These are phyloP conservation scores for Suillus decipiens DNA, from an alignment of 768 basidiomycete species.

Conservation along the genomic window DNA sequence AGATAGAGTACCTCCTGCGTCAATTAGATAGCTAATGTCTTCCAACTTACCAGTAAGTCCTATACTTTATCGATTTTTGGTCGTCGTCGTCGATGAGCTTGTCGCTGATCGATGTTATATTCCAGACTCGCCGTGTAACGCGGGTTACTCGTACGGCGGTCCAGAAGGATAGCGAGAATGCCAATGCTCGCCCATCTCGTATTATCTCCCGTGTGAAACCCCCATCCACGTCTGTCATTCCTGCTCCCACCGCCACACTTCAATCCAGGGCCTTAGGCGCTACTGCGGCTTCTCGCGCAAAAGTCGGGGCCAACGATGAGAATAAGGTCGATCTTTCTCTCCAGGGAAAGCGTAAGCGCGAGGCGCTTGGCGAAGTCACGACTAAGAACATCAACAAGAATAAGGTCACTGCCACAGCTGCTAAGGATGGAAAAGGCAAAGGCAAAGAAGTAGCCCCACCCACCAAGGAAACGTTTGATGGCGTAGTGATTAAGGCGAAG, in stretches of 20 bases:
- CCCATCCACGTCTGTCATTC: conserved; percentile 39
- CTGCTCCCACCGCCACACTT: conserved; percentile 34
- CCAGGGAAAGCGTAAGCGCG: conserved; percentile 73
- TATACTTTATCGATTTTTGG: neutral
- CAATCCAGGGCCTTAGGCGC: conserved; percentile 45
- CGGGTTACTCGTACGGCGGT: conserved; percentile 54
- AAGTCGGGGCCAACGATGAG: conserved; percentile 30
- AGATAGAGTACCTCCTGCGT: conserved; percentile 10
- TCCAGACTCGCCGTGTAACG: conserved; percentile 65
- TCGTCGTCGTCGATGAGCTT: neutral
- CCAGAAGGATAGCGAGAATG: conserved; percentile 69
- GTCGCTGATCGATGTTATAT: neutral
- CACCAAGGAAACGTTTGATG: conserved; percentile 56
- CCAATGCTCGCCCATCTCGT: conserved; percentile 62
- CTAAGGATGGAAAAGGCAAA: conserved; percentile 55
- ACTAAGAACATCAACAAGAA: conserved; percentile 49
- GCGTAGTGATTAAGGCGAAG: conserved; percentile 62
- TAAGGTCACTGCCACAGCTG: conserved; percentile 40
- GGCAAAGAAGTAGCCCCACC: conserved; percentile 40
- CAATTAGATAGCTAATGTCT: conserved; percentile 31
- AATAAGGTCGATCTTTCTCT: conserved; percentile 48
- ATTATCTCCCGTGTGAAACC: conserved; percentile 63
- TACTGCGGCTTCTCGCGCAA: conserved; percentile 39
- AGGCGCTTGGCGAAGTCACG: conserved; percentile 72
- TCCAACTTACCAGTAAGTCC: conserved; percentile 48